These are phyloP conservation scores for Cynara cardunculus DNA, from an alignment of 129 eudicot species.

Conservation along the genomic window DNA sequence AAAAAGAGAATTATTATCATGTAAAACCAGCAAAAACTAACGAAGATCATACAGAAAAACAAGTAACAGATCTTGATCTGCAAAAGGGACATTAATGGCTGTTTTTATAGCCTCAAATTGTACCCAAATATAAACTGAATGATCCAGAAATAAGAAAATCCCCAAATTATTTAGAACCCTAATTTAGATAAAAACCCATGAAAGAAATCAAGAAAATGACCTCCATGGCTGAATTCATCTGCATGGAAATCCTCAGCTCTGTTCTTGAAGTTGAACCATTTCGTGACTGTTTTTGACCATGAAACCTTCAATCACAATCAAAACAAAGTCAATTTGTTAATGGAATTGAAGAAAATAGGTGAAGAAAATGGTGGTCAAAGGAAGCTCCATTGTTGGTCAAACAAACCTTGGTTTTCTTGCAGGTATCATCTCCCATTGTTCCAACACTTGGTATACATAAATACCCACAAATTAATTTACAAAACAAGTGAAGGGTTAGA, in stretches of 20 bases:
- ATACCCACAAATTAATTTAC: conserved; percentile 15
- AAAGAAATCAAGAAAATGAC: conserved; percentile 19
- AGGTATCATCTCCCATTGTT: conserved; percentile 74
- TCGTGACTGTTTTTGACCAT: conserved; percentile 80
- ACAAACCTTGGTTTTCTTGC: conserved; percentile 88
- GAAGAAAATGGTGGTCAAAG: not conserved
- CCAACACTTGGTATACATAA: conserved; percentile 41
- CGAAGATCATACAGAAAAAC: conserved; percentile 25
- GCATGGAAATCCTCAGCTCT: conserved; percentile 89
- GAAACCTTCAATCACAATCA: conserved; percentile 50
- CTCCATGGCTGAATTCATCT: conserved; percentile 54
- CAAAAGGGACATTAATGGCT: conserved; percentile 7
- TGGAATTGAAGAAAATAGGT: conserved; percentile 2
- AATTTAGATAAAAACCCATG: conserved; percentile 21
- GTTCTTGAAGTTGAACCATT: conserved; percentile 84
- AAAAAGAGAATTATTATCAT: not conserved
- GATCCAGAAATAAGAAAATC: conserved; percentile 21
- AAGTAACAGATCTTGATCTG: conserved; percentile 29
- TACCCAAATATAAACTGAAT: conserved; percentile 16
- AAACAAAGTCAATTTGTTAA: conserved; percentile 19
- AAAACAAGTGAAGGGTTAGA: conserved; percentile 10
- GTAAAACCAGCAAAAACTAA: not conserved
- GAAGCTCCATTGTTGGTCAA: conserved; percentile 8
- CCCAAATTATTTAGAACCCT: conserved; percentile 27
- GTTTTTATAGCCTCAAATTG: conserved; percentile 11